Evolutionary conservation across 2,329 filamentous ascomycete species (phyloP).

Genomic region (Colletotrichum endophyticum): DNA sequence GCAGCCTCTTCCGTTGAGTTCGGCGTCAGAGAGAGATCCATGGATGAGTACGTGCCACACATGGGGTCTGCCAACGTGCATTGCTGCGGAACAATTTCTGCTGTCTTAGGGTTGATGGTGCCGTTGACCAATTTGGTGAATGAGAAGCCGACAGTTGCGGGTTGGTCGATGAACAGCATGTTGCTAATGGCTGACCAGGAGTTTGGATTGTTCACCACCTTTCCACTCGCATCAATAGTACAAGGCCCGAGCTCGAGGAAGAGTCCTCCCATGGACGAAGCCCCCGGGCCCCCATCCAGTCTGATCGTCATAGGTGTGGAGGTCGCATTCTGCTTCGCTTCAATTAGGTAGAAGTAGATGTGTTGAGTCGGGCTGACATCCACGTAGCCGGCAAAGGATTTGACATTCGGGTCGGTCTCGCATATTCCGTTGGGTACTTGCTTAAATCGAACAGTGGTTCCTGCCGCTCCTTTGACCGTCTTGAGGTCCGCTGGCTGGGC

Average conservation of each 20-base stretch:
- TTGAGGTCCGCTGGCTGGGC: not conserved
- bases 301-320: conserved; percentile 1
- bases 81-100: not conserved
- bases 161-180: conserved; percentile 3
- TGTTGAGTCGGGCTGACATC: conserved; percentile 3
- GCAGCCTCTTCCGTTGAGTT: not conserved
- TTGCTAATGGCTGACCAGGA: conserved; percentile 9
- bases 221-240: not conserved
- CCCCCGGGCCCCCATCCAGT: conserved; percentile 1
- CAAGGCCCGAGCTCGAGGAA: conserved; percentile 9
- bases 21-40: conserved; percentile 5
- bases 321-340: not conserved
- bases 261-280: conserved; percentile 5
- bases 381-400: conserved; percentile 10
- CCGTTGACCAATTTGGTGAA: conserved; percentile 2
- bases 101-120: not conserved
- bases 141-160: conserved; percentile 4
- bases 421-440: conserved; percentile 5
- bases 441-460: not conserved
- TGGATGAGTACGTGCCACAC: conserved; percentile 5
- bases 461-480: not conserved
- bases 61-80: not conserved
- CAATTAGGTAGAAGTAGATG: conserved; percentile 5
- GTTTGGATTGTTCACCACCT: not conserved
- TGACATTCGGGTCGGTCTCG: not conserved